A percentile compares a stretch with the other conserved stretches of the same genome.
These are phyloP conservation scores for Talaromyces islandicus DNA, from an alignment of 2,329 filamentous ascomycete genomes.

Conservation along the genomic window DNA sequence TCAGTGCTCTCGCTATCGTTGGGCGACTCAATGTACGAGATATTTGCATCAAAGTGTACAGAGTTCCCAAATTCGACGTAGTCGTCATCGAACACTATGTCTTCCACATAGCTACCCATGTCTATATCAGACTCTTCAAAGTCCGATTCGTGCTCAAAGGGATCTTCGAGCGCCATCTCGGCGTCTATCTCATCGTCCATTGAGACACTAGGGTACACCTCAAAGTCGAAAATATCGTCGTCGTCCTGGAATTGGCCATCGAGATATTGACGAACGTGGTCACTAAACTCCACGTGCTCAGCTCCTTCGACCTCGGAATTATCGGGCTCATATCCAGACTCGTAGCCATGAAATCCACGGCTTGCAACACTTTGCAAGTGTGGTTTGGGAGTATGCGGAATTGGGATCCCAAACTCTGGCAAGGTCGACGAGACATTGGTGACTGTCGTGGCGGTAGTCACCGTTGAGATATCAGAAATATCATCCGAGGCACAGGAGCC, in stretches of 20 bases:
- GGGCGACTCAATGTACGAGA: slow-evolving; percentile 29
- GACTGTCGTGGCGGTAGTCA: slow-evolving; percentile 17
- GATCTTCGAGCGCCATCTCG: slow-evolving; percentile 3
- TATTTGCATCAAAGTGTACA: slow-evolving; percentile 28
- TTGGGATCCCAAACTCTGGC: slow-evolving; percentile 16
- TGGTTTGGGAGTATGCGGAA: slow-evolving; percentile 22
- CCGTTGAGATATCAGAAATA: slow-evolving; percentile 26
- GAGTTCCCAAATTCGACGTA: slow-evolving; percentile 31
- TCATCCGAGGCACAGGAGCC: slow-evolving; percentile 36
- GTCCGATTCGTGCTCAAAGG: slow-evolving; percentile 2
- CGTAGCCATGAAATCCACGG: slow-evolving; percentile 17
- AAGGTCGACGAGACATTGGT: slow-evolving; percentile 18
- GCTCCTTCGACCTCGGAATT: slow-evolving; percentile 22
- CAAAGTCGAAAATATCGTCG: slow-evolving; percentile 11
- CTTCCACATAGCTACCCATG: slow-evolving; percentile 21
- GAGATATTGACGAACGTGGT: slow-evolving; percentile 3
- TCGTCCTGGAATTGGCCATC: slow-evolving; percentile 5
- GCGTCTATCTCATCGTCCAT: slow-evolving; percentile 14
- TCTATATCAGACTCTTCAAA: slow-evolving; percentile 12
- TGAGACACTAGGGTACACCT: slow-evolving; percentile 4
- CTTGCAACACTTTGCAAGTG: slow-evolving; percentile 4
- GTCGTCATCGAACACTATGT: slow-evolving; percentile 28
- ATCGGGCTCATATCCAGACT: slow-evolving; percentile 35
- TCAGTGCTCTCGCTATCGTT: slow-evolving; percentile 16
- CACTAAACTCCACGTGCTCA: slow-evolving; percentile 12